These are phyloP conservation scores for Paspalum vaginatum DNA, from an alignment of 176 grass and related monocot species.

Conservation along the genomic window DNA sequence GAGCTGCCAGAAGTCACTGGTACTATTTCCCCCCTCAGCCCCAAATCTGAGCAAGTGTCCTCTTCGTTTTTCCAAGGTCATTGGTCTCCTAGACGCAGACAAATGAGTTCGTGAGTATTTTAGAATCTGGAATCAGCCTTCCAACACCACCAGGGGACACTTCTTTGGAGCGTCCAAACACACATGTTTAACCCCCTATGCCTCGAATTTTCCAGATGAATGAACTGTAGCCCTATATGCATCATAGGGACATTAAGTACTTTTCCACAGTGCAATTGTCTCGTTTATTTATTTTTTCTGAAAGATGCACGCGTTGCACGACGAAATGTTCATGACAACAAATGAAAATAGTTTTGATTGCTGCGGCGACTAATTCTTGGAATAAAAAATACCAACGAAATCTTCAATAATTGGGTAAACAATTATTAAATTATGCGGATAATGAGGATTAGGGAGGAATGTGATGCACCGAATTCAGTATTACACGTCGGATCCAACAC, in stretches of 20 bases:
- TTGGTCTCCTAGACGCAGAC: constrained; percentile 11
- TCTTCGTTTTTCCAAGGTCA: constrained; percentile 25
- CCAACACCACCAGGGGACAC: constrained; percentile 16
- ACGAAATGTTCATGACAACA: constrained; percentile 36
- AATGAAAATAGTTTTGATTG: neutral
- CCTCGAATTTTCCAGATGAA: constrained; percentile 5
- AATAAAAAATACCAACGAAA: constrained; percentile 32
- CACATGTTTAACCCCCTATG: neutral
- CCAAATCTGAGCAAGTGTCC: neutral
- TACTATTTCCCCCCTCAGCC: neutral
- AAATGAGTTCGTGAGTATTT: neutral
- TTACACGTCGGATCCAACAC: constrained; percentile 57
- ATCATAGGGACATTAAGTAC: constrained; percentile 26
- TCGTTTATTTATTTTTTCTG: neutral
- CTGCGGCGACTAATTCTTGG: constrained; percentile 3
- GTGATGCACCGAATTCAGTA: neutral
- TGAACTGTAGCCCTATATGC: neutral
- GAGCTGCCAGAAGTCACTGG: neutral
- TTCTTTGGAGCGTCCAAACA: constrained; percentile 12
- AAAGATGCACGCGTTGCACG: constrained; percentile 26
- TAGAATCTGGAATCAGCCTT: constrained; percentile 23
- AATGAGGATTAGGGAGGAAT: constrained; percentile 3
- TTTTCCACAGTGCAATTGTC: constrained; percentile 25
- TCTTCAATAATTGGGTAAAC: constrained; percentile 35
- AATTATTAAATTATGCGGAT: neutral